phyloP scores from a whole-genome alignment of 768 basidiomycete genomes.

The Ephemerocybe angulata region DNA sequence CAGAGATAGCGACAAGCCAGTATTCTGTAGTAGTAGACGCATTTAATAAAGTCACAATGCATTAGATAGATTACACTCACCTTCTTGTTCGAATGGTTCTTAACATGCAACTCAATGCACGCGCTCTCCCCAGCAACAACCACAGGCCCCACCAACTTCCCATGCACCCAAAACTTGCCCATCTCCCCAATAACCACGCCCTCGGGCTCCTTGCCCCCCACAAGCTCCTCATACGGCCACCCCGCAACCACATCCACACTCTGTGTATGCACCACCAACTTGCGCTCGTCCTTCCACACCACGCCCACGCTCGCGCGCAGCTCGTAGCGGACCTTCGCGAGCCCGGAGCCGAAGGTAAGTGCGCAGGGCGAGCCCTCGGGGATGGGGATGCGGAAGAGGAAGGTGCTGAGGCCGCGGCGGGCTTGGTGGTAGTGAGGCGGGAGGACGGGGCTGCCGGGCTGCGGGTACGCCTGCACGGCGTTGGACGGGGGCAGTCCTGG shows the following conservation, averaged over 20 bases:
- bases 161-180: constrained; percentile 79
- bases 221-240: constrained; percentile 33
- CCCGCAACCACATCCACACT: constrained; percentile 66
- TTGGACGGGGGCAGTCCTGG: constrained; percentile 81
- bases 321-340: constrained; percentile 71
- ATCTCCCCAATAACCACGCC: constrained; percentile 67
- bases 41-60: constrained; percentile 1
- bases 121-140: constrained; percentile 66
- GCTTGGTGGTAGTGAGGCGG: constrained; percentile 69
- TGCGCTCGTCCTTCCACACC: constrained; percentile 69
- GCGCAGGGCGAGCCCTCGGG: constrained; percentile 67
- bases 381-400: constrained; percentile 74
- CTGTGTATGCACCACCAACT: constrained; percentile 60
- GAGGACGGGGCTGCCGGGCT: constrained; percentile 54
- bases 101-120: constrained; percentile 73
- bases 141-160: constrained; percentile 57
- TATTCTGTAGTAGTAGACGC: constrained; percentile 45
- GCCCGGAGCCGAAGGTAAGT: constrained; percentile 64
- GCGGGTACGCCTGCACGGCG: constrained; percentile 64
- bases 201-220: constrained; percentile 43
- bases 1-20: constrained; percentile 59
- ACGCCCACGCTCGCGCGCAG: constrained; percentile 69
- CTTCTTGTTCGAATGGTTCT: constrained; percentile 80
- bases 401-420: constrained; percentile 71
- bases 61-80: constrained; percentile 31